phyloP scores from a whole-genome alignment of 352 stramenopile species.

The Globisporangium middletonii region DNA sequence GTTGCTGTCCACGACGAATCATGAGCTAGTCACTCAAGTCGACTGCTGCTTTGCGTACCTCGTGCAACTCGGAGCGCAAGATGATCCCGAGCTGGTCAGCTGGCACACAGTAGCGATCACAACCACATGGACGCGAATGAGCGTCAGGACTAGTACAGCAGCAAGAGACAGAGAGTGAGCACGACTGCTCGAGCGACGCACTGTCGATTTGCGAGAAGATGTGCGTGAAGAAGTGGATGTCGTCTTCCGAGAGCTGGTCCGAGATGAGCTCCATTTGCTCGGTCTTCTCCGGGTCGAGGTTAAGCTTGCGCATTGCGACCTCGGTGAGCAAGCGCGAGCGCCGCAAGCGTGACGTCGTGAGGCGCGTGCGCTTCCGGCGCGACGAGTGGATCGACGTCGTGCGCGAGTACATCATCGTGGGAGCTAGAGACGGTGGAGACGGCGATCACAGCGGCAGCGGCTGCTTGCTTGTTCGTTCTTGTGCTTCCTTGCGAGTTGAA shows the following conservation, averaged over 20 bases:
- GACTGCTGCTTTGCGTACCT: constrained; percentile 14
- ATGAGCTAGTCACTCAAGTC: neutral
- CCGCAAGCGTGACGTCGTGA: constrained; percentile 43
- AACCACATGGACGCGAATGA: neutral
- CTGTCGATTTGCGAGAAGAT: constrained; percentile 69
- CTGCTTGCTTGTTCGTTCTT: too few relatives aligned
- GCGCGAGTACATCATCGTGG: constrained; percentile 27
- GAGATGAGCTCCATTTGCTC: constrained; percentile 55
- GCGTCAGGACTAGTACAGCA: neutral
- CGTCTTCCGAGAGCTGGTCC: constrained; percentile 41
- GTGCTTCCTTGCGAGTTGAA: too few relatives aligned
- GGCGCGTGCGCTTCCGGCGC: constrained; percentile 39
- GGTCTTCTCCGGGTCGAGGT: constrained; percentile 54
- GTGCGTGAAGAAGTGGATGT: constrained; percentile 60
- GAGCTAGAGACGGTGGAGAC: too few relatives aligned
- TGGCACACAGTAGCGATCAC: constrained; percentile 9
- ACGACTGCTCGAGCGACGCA: constrained; percentile 11
- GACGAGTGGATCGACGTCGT: constrained; percentile 40
- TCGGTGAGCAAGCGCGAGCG: constrained; percentile 52
- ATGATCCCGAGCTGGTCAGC: constrained; percentile 58
- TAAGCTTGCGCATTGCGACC: constrained; percentile 56
- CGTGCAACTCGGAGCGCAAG: constrained; percentile 56
- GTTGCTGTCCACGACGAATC: too few relatives aligned
- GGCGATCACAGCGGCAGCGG: too few relatives aligned
- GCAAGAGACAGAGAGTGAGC: neutral